Conservation (phyloP, 345 rosid species). For the Hirschfeldia incana region DNA sequence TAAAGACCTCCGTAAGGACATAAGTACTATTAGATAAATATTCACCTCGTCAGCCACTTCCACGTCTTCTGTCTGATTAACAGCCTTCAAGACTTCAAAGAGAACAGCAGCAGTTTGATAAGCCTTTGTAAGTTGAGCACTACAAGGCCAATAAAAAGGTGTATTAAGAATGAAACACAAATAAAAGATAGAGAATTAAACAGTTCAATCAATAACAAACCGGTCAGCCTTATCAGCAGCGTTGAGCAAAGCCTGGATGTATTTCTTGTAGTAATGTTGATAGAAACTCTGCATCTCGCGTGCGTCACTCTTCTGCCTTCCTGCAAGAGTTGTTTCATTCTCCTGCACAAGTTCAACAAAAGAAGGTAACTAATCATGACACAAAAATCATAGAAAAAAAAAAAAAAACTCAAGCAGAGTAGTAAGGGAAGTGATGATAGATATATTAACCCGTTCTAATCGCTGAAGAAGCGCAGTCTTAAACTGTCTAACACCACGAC, state of each 20-base stretch:
- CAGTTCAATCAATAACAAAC: conserved; percentile 34
- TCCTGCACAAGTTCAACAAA: conserved; percentile 50
- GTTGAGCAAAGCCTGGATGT: conserved; percentile 80
- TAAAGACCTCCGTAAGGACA: background rate
- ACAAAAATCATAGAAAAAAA: background rate
- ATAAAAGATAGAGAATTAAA: background rate
- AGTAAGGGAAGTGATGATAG: conserved; percentile 8
- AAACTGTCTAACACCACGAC: conserved; percentile 85
- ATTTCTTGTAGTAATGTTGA: conserved; percentile 78
- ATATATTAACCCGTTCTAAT: conserved; percentile 59
- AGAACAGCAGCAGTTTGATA: conserved; percentile 82
- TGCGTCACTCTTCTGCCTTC: conserved; percentile 86
- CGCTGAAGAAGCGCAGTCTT: conserved; percentile 82
- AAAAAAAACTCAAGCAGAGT: conserved; percentile 1
- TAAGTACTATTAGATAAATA: background rate
- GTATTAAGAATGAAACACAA: background rate
- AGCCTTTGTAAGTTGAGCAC: conserved; percentile 78
- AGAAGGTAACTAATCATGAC: background rate
- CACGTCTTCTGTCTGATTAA: conserved; percentile 66
- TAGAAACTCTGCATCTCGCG: conserved; percentile 92
- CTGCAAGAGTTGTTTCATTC: conserved; percentile 78
- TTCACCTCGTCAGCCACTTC: conserved; percentile 76
- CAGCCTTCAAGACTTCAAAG: conserved; percentile 74
- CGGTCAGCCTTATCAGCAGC: conserved; percentile 89
- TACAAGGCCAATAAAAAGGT: conserved; percentile 21